Conservation (phyloP, 352 stramenopile species). For the Pythium insidiosum region DNA sequence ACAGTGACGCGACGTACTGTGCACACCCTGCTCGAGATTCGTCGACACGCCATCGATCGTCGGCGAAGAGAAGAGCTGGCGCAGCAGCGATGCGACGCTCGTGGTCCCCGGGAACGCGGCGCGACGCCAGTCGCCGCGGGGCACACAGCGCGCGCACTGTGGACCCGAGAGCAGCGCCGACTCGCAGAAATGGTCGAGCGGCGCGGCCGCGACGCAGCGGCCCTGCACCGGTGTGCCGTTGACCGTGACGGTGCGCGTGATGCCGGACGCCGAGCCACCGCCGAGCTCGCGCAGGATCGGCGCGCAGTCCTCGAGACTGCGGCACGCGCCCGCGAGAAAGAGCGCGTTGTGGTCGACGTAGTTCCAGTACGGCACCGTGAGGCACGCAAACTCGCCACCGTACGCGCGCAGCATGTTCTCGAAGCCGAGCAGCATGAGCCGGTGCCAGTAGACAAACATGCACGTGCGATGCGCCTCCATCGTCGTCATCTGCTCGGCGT, state of each 20-base stretch:
- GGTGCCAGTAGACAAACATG: slow-evolving; percentile 88
- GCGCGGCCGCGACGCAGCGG: slow-evolving; percentile 36
- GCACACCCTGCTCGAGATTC: slow-evolving; percentile 65
- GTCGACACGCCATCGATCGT: slow-evolving; percentile 57
- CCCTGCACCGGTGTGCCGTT: slow-evolving; percentile 59
- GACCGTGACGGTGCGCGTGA: slow-evolving; percentile 33
- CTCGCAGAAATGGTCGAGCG: slow-evolving; percentile 76
- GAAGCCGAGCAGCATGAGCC: slow-evolving; percentile 66
- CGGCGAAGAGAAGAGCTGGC: slow-evolving; percentile 55
- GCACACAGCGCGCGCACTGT: slow-evolving; percentile 53
- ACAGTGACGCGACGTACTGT: slow-evolving; percentile 58
- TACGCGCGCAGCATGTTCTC: slow-evolving; percentile 83
- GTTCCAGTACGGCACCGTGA: slow-evolving; percentile 86
- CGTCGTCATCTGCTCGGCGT: slow-evolving; percentile 80
- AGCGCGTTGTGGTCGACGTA: slow-evolving; percentile 77
- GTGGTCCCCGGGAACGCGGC: slow-evolving; percentile 55
- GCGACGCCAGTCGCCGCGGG: slow-evolving; percentile 50
- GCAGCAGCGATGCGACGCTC: slow-evolving; percentile 64
- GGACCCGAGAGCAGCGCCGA: slow-evolving; percentile 26
- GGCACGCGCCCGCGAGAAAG: slow-evolving; percentile 50
- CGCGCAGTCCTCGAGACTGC: slow-evolving; percentile 69
- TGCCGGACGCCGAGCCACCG: slow-evolving; percentile 30
- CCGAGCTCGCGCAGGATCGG: slow-evolving; percentile 62
- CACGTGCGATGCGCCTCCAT: slow-evolving; percentile 77
- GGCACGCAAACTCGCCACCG: slow-evolving; percentile 71